phyloP scores from a whole-genome alignment of 345 rosid genomes.

The Camelina laxa region DNA sequence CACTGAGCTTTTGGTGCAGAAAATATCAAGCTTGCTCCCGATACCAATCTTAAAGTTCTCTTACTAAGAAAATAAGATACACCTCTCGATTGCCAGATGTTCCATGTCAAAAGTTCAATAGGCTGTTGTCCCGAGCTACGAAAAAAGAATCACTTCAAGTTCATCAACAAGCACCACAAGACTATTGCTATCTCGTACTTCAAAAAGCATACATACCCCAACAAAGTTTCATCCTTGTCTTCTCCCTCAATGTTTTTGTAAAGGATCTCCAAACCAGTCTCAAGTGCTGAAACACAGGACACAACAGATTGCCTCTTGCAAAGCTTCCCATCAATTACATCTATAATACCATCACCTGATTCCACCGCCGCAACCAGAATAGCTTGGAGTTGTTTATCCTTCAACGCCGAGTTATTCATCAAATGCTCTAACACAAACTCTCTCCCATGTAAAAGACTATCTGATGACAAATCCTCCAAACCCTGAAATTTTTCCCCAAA shows the following conservation, averaged over 20 bases:
- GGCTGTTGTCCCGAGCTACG: conserved; percentile 39
- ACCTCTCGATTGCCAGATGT: conserved; percentile 61
- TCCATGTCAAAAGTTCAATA: conserved; percentile 57
- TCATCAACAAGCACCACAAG: neutral
- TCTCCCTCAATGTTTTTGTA: conserved; percentile 41
- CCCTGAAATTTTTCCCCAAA: conserved; percentile 54
- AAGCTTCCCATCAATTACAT: conserved; percentile 49
- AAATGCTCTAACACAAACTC: conserved; percentile 54
- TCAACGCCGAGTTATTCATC: conserved; percentile 58
- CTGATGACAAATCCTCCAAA: conserved; percentile 62
- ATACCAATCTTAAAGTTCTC: conserved; percentile 73
- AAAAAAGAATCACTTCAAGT: neutral
- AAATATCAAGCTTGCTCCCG: conserved; percentile 75
- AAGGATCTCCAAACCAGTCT: conserved; percentile 53
- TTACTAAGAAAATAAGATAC: conserved; percentile 67
- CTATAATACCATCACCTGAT: conserved; percentile 47
- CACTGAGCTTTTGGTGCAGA: conserved; percentile 69
- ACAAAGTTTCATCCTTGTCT: conserved; percentile 33
- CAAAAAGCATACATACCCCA: conserved; percentile 36
- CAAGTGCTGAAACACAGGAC: conserved; percentile 53
- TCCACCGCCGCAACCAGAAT: conserved; percentile 60
- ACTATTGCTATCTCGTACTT: neutral
- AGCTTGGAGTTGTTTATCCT: conserved; percentile 69
- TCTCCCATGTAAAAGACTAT: conserved; percentile 55
- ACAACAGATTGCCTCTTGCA: conserved; percentile 59